Conservation (phyloP, 2,329 filamentous ascomycete genomes). For the Clarireedia sp. region DNA sequence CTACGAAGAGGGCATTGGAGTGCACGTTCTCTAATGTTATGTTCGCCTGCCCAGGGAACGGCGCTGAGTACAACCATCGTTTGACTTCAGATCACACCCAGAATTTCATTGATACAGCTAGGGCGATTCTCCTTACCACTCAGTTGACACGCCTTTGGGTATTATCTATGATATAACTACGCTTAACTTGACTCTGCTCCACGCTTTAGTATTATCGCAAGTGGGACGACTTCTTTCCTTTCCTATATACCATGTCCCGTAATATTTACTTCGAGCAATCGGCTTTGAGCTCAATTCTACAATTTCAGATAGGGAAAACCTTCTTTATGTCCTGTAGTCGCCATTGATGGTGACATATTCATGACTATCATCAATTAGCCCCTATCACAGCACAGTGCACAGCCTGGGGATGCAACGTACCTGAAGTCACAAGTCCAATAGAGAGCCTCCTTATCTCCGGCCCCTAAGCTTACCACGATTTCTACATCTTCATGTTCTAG, state of each 20-base stretch:
- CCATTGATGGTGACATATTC: constrained; percentile 65
- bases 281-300: background rate
- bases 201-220: too few species aligned
- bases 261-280: background rate
- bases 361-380: constrained; percentile 33
- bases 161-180: too few species aligned
- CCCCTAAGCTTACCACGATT: constrained; percentile 67
- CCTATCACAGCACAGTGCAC: background rate
- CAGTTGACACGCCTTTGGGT: background rate
- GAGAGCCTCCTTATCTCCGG: constrained; percentile 57
- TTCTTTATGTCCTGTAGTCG: constrained; percentile 52
- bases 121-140: too few species aligned
- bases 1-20: too few species aligned
- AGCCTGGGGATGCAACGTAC: constrained; percentile 42
- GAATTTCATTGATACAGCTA: too few species aligned
- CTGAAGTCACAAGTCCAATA: constrained; percentile 87
- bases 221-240: background rate
- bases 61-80: background rate
- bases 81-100: background rate
- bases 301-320: background rate
- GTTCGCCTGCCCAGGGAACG: too few species aligned
- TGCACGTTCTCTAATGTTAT: too few species aligned
- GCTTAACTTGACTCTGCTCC: too few species aligned
- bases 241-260: background rate
- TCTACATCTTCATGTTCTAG: constrained; percentile 71